Base-by-base conservation (phyloP, 1,284 basidiomycete genomes). In the Lentinula novae-zelandiae region DNA sequence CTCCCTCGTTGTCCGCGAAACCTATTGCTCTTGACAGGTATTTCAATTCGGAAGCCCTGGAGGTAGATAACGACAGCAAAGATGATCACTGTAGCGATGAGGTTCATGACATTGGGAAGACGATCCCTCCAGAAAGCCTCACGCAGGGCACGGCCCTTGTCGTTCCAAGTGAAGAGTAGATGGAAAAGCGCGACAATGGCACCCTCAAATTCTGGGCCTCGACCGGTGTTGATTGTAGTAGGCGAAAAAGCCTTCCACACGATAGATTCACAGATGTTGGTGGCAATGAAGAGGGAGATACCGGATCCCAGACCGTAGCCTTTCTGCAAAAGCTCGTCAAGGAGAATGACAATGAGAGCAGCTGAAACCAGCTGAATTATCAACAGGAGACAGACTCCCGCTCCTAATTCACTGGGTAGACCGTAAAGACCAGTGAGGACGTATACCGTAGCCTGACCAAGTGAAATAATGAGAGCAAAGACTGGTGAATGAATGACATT, bases 171-270 rank as follows among this genome's bases (percentile, higher is more conserved):
- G 80, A 99, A 97, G 64, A 98, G 80, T 49, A 98, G 85, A 76
- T 99, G 97, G 93, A 98, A 98, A 62, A 98, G 85, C 3, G 96
- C 91, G 64, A 98, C 91, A 66, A 98, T 82, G 40, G 96, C 96
- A 65, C 96, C 96, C 73, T 99, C 96, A 68, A 99, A 99, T 76
- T 99, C 96, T 63, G 96, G 94, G 5, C 96, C 96, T 67, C 96
- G 93, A 57, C 96, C 96, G 31, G 95, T 98, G 85, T 99, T 99
- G 79, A 98, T 79, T 53, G 96, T 98, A 38, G 95, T 98, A 34
- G 96, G 97, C 2, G 94, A 96, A 79, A 99, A 98, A 2, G 96
- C 96, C 75, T 99, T 99, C 96, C 96, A 99, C 70, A 98, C 87
- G 78, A 99, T 99, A 63, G 92, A 93, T 77, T 99, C 96, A 78